Evolutionary conservation across 2,329 filamentous ascomycete species (phyloP).

Genomic region (Dendrostoma leiphaemia): DNA sequence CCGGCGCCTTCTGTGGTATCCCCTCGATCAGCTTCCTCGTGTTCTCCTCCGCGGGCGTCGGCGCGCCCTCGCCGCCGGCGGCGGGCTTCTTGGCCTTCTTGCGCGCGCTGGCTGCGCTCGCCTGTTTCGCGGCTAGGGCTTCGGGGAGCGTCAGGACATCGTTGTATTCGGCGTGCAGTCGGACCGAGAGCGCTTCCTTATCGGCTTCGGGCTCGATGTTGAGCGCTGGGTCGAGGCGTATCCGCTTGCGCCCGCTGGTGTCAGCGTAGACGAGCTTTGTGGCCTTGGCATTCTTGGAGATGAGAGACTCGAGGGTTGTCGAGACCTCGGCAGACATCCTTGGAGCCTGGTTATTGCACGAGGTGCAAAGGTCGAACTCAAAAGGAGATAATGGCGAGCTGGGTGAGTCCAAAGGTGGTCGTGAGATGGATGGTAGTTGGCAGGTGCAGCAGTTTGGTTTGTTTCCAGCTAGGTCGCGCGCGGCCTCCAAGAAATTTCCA

Average conservation of each 20-base stretch:
- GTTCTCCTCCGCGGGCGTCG: slow-evolving; percentile 37
- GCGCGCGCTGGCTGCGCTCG: slow-evolving; percentile 58
- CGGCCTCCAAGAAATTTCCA: too few relatives aligned
- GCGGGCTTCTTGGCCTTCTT: slow-evolving; percentile 58
- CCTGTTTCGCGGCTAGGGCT: slow-evolving; percentile 76
- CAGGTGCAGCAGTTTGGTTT: too few relatives aligned
- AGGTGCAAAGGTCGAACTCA: too few relatives aligned
- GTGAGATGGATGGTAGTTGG: too few relatives aligned
- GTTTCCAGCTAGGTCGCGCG: too few relatives aligned
- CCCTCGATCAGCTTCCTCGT: slow-evolving; percentile 68
- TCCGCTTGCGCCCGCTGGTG: slow-evolving; percentile 29
- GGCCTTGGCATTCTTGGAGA: slow-evolving; percentile 40
- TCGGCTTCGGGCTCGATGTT: slow-evolving; percentile 40
- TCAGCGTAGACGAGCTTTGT: slow-evolving; percentile 38
- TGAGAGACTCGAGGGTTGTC: slow-evolving; percentile 33
- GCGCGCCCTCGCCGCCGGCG: slow-evolving; percentile 26
- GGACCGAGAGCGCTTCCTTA: slow-evolving; percentile 47
- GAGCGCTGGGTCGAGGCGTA: slow-evolving; percentile 33
- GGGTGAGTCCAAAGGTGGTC: too few relatives aligned
- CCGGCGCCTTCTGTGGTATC: slow-evolving; percentile 47
- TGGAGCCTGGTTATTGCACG: slow-evolving; percentile 7
- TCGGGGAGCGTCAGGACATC: slow-evolving; percentile 75
- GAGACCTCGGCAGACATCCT: slow-evolving; percentile 30
- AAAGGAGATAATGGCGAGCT: too few relatives aligned
- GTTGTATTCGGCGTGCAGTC: slow-evolving; percentile 73